Evolutionary conservation across 441 rosid species (phyloP).

Genomic region (Brassica balearica): DNA sequence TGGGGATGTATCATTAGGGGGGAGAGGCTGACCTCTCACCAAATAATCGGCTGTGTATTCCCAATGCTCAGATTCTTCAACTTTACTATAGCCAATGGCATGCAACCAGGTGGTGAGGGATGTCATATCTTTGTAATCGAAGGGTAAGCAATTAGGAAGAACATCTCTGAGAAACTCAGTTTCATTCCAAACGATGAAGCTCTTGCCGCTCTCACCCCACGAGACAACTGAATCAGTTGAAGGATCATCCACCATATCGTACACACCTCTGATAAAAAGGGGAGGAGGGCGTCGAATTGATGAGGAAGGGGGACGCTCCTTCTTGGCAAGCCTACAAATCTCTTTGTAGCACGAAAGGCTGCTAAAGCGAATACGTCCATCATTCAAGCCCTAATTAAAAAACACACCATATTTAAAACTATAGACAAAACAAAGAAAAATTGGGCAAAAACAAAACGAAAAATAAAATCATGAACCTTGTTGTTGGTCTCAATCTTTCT

Average conservation of each 20-base stretch:
- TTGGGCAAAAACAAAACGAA: not conserved
- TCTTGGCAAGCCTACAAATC: not conserved
- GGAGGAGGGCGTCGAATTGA: not conserved
- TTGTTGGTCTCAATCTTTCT: not conserved
- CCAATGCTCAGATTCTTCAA: not conserved
- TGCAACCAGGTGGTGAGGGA: not conserved
- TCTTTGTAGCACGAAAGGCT: not conserved
- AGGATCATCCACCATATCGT: not conserved
- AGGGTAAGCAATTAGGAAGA: not conserved
- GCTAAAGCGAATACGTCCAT: not conserved
- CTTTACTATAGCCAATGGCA: constrained; percentile 7
- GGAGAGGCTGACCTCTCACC: not conserved
- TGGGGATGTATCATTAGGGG: not conserved
- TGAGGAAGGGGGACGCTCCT: not conserved
- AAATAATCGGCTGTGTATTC: not conserved
- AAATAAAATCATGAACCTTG: not conserved
- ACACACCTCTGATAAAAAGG: not conserved
- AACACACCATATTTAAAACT: not conserved
- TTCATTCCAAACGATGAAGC: not conserved
- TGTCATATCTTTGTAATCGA: not conserved
- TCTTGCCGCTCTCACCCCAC: not conserved
- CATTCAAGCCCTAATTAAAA: not conserved
- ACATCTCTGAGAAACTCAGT: not conserved
- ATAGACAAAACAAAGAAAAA: no score
- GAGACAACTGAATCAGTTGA: not conserved